Evolutionary conservation across 441 rosid genomes (phyloP), one percentile per base, ranked within the genome.

Genomic region (Daphne laureola): DNA sequence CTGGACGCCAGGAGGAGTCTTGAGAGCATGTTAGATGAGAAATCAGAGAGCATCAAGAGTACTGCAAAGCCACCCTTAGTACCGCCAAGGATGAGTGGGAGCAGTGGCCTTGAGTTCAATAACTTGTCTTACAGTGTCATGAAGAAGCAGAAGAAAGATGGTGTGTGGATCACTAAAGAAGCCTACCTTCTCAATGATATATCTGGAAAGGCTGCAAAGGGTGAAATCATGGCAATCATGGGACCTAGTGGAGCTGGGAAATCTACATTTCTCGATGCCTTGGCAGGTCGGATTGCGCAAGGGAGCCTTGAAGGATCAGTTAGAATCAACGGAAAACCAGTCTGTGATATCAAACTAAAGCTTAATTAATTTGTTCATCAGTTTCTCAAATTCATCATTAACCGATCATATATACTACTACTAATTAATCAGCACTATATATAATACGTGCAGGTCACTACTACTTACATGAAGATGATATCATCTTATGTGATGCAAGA

Each of bases 401-500:
- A 21, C 25, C 2, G 25, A 21, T 21, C 25, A 21, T 21, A 21
- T n/a, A n/a, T n/a, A n/a, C n/a, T n/a, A n/a, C n/a, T n/a, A n/a
- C n/a, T n/a, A n/a, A n/a, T 4, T 21, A 2, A 21, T 0, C 25
- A 0, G 25, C 25, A n/a, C n/a, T 4, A 46, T 14, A 2, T 5
- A 17, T 17, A 31, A 6, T 11, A 43, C 52, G 49, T 61, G 64
- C 69, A 84, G 91, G 80, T 78, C 3, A 67, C 74, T 26, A 68
- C 97, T 17, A 78, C 86, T 54, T 70, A 78, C 69, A 70, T 90
- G 75, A 86, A 90, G 73, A 80, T 79, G 75, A 71, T 86, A 14
- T 86, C 93, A 1, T 88, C 97, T 11, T 86, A 90, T 26, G 93
- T 86, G 31, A 81, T 86, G 95, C 97, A 89, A 86, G 92, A 89